Evolutionary conservation across 2,329 filamentous ascomycete species (phyloP), one percentile per base, ranked within the genome.

Genomic region (Colletotrichum magnum): DNA sequence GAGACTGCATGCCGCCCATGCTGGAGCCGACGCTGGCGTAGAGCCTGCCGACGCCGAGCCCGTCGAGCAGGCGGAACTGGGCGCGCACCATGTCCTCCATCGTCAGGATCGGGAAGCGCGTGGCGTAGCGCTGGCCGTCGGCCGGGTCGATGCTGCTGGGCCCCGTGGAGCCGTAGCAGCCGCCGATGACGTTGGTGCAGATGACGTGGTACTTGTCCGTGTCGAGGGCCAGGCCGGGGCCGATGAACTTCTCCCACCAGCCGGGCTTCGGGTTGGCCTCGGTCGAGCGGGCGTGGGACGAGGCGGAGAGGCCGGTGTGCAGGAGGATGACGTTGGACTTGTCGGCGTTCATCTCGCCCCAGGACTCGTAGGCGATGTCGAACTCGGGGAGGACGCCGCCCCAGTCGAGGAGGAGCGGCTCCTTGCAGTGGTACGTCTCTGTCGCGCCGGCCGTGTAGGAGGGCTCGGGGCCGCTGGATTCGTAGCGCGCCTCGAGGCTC

Each of bases 211-310:
- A 97, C 78, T 94, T 95, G 80, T 95, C 84, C 1, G 96, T 99
- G 79, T 99, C 94, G 10, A 99, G 83, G 12, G 94, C 93, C 21
- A 88, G 87, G 0, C 93, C 94, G 0, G 95, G 93, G 0, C 96
- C 96, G 76, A 99, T 98, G 79, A 99, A 99, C 80, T 93, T 95
- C 82, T 99, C 96, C 96, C 96, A 99, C 96, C 96, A 99, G 4
- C 96, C 96, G 0, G 94, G 92, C 79, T 95, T 93, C 0, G 93
- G 88, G 79, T 99, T 99, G 10, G 86, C 84, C 60, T 89, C 86
- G n/a, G 95, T 98, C 67, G 94, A 98, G 77, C 95, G 95, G 2
- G 96, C 96, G 82, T 99, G 96, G 66, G 95, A 98, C 6, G 95
- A 98, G n/a, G 96, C 96, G 0, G 95, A 98, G 5, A 99, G 87